Base-by-base conservation (phyloP, 768 basidiomycete genomes). In the Boletus reticuloceps region DNA sequence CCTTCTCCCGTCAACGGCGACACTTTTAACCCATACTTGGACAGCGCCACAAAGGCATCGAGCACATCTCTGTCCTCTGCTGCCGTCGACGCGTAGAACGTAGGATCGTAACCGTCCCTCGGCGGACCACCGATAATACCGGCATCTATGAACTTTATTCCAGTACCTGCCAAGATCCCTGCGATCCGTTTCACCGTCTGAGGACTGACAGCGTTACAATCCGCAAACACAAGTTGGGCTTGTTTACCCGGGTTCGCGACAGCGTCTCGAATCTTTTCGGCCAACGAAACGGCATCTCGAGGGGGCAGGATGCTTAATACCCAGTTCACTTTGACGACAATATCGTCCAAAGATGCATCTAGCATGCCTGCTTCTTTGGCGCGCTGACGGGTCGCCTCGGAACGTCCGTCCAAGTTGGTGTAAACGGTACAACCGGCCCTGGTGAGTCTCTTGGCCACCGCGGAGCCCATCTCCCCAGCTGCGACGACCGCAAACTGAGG, bases 271-370 rank as follows among this genome's bases (percentile, higher is more conserved):
- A 67, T 43, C 43, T 64, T 70, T 59, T 75, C 66, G 2, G 81
- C 79, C 55, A 82, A 72, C 14, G 74, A 65, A 47, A 73, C 56
- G 2, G 82, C 79, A n/a, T 79, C 77, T 56, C 76, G 76, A 12
- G 83, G 85, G 2, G 82, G 84, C 6, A 86, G 66, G 55, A 85
- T 81, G 59, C 82, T 83, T 25, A 86, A 62, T 31, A 86, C 69
- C 69, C 81, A 79, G 36, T 73, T 61, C 11, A 78, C 72, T 47
- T 55, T 60, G 40, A 17, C 66, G 59, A 67, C 58, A 36, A 82
- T 73, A 5, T 78, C 74, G 1, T 54, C 38, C 58, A 78, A 65
- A 19, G 76, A 52, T 2, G 72, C 68, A 58, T 78, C 71, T 6
- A 72, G 54, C 79, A 83, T 79, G 17, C 82, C 82, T 12, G 79